A percentile compares a stretch with the other conserved stretches of the same genome.
phyloP scores from a whole-genome alignment of 1,284 basidiomycete species.

The Amanita bisporigera region DNA sequence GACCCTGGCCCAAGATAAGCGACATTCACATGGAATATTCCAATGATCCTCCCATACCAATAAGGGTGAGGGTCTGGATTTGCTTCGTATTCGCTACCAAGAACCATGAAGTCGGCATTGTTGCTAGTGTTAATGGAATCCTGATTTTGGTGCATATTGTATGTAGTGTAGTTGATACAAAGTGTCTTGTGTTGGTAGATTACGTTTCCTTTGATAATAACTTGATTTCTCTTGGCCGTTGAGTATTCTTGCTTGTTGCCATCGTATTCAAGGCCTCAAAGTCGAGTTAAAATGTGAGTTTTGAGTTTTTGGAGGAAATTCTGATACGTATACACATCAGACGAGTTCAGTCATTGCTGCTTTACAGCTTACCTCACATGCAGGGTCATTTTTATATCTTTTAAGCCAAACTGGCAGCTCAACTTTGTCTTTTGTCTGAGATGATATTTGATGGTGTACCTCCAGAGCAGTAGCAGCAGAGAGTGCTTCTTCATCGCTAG shows the following conservation, averaged over 20 bases:
- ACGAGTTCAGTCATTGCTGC: not conserved
- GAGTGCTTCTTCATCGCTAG: not conserved
- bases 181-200: slow-evolving; percentile 42
- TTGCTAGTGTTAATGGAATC: slow-evolving; percentile 46
- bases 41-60: slow-evolving; percentile 25
- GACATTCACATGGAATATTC: not conserved
- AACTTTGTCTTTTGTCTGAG: slow-evolving; percentile 13
- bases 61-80: slow-evolving; percentile 17
- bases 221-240: slow-evolving; percentile 25
- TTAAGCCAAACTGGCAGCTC: slow-evolving; percentile 10
- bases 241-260: slow-evolving; percentile 35
- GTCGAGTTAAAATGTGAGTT: slow-evolving; percentile 33
- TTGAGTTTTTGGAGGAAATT: not conserved
- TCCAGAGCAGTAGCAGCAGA: not conserved
- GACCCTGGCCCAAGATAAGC: no score
- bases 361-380: slow-evolving; percentile 17
- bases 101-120: slow-evolving; percentile 44
- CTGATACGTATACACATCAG: not conserved
- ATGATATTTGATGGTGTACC: slow-evolving; percentile 17
- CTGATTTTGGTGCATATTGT: slow-evolving; percentile 46
- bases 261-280: slow-evolving; percentile 30
- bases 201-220: slow-evolving; percentile 32
- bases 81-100: slow-evolving; percentile 11
- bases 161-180: slow-evolving; percentile 52
- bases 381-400: slow-evolving; percentile 16